Evolutionary conservation across 352 stramenopile genomes (phyloP).

Genomic region (Thalassiosira mediterranea): DNA sequence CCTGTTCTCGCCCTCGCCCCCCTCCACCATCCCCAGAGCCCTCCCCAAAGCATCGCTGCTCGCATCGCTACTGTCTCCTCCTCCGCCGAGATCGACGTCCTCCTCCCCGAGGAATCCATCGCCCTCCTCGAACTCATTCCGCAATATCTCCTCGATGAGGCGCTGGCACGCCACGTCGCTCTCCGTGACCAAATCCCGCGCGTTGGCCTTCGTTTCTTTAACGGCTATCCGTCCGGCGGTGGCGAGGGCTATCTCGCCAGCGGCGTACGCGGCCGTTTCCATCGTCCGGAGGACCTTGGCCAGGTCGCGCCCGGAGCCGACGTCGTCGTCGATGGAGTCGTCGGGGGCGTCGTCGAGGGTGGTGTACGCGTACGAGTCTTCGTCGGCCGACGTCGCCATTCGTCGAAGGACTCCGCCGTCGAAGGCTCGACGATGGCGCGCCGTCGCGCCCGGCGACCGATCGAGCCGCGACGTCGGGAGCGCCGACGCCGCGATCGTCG

Average conservation of each 20-base stretch:
- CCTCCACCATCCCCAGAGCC: conserved; percentile 18
- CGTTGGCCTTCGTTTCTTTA: conserved; percentile 87
- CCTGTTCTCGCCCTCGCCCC: conserved; percentile 15
- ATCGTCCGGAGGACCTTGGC: conserved; percentile 40
- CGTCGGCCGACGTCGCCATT: not conserved
- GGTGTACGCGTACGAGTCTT: conserved; percentile 18
- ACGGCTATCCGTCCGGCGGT: conserved; percentile 51
- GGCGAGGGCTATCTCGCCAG: conserved; percentile 25
- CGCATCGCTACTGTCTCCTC: conserved; percentile 47
- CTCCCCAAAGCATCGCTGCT: conserved; percentile 41
- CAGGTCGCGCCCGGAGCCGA: conserved; percentile 26
- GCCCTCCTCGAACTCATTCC: conserved; percentile 50
- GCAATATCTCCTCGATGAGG: conserved; percentile 86
- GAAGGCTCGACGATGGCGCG: too few relatives aligned
- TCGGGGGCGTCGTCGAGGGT: conserved; percentile 12
- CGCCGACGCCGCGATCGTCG: too few relatives aligned
- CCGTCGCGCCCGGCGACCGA: too few relatives aligned
- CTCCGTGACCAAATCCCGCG: conserved; percentile 90
- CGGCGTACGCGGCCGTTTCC: conserved; percentile 44
- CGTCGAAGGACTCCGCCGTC: not conserved
- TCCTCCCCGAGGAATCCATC: conserved; percentile 91
- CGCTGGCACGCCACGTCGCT: conserved; percentile 91
- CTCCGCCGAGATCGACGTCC: conserved; percentile 84
- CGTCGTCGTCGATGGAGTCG: not conserved
- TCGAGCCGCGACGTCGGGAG: too few relatives aligned